These are phyloP conservation scores for Saccharomycopsis amapae DNA, from an alignment of 805 yeast genomes.

Conservation along the genomic window DNA sequence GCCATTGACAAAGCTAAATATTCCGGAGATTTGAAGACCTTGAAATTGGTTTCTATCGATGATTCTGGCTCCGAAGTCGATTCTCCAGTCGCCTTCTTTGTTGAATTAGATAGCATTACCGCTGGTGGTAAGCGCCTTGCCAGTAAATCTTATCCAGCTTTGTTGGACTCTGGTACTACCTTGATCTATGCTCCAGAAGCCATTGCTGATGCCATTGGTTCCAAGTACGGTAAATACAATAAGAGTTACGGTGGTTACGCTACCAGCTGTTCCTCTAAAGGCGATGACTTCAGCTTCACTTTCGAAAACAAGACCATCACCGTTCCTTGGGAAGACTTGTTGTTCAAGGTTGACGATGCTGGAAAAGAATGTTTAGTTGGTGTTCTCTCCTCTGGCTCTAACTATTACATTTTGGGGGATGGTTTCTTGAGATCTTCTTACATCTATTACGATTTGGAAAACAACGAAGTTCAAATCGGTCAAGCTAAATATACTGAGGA, in stretches of 20 bases:
- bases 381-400: constrained; percentile 30
- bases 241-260: constrained; percentile 16
- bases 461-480: constrained; percentile 37
- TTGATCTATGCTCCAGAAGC: constrained; percentile 37
- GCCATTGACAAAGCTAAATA: constrained; percentile 38
- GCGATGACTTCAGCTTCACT: constrained; percentile 23
- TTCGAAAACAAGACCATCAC: constrained; percentile 36
- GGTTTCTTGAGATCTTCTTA: constrained; percentile 46
- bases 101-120: constrained; percentile 12
- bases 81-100: constrained; percentile 22
- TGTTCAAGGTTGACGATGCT: constrained; percentile 22
- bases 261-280: constrained; percentile 13
- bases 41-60: constrained; percentile 26
- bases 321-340: constrained; percentile 38
- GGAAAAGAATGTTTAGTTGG: constrained; percentile 39
- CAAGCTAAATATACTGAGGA: constrained; percentile 34
- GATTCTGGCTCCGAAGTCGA: constrained; percentile 31
- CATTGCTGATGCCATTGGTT: constrained; percentile 25
- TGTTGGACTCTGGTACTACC: constrained; percentile 40
- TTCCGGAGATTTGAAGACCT: constrained; percentile 30
- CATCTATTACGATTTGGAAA: constrained; percentile 47
- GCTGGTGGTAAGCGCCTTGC: constrained; percentile 20
- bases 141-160: constrained; percentile 31
- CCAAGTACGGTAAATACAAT: constrained; percentile 30
- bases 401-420: constrained; percentile 43